Evolutionary conservation across 768 basidiomycete species (phyloP), one percentile per base, ranked within the genome.

Genomic region (Mycena galopus): DNA sequence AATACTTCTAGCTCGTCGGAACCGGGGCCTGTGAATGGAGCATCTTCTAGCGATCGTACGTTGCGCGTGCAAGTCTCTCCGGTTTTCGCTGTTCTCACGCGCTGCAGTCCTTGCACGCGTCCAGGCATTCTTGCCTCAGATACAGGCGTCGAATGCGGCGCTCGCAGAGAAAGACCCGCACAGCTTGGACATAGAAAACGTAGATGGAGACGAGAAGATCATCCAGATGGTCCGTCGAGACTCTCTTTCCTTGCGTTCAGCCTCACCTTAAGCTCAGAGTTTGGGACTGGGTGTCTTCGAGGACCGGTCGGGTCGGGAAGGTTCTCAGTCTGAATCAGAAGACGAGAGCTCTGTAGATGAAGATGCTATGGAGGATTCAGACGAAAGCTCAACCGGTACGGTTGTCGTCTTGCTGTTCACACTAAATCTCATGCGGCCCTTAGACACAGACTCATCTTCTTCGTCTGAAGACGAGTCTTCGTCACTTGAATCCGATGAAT

Each of bases 171-270:
- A 77, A 17, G 82, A 85, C 58, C 87, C 86, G 10, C 75, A 75
- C 14, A 85, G 84, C 72, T 78, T 89, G 30, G 86, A 89, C 76
- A 88, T 89, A 5, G 88, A 89, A 75, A 83, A 86, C 57, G 61
- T 88, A 23, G 78, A 77, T 1, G 80, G 73, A 11, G 80, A 81
- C 32, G 81, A 79, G 11, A 76, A 75, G 59, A 82, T 87, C 71
- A 84, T 88, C 63, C 81, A 88, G 69, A 88, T 88, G 85, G 86
- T 84, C 37, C 14, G 67, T 64, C 32, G 4, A 10, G 50, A 35
- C 42, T 59, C 27, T n/a, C n/a, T 19, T 47, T n/a, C 67, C 4
- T 62, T 30, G 21, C n/a, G 0, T 33, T 37, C 25, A 50, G 12
- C 37, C 17, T 59, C 35, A 60, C 51, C 35, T 9, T 21, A 17